These are phyloP conservation scores for Zostera marina DNA, from an alignment of 116 monocot species.

Conservation along the genomic window DNA sequence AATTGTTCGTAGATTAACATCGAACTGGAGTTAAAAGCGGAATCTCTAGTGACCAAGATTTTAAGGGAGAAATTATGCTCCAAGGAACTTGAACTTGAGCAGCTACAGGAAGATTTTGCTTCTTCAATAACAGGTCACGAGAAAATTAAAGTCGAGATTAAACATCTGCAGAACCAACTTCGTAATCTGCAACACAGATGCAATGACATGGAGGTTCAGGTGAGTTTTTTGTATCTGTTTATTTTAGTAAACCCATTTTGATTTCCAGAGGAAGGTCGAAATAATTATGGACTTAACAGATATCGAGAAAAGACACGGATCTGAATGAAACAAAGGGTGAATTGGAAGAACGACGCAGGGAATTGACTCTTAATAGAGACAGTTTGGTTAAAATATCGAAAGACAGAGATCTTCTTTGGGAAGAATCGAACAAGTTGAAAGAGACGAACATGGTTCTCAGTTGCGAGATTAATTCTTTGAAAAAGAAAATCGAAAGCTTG, in stretches of 20 bases:
- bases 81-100: slow-evolving; percentile 60
- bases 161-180: slow-evolving; percentile 45
- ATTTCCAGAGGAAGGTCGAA: too few relatives aligned
- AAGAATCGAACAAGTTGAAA: slow-evolving; percentile 41
- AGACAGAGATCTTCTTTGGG: slow-evolving; percentile 61
- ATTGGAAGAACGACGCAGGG: slow-evolving; percentile 38
- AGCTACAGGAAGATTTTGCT: slow-evolving; percentile 41
- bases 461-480: slow-evolving; percentile 31
- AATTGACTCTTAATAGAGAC: slow-evolving; percentile 28
- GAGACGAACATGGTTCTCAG: slow-evolving; percentile 45
- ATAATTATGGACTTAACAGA: slow-evolving; percentile 33
- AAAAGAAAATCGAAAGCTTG: slow-evolving; percentile 68
- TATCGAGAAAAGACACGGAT: slow-evolving; percentile 44
- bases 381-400: slow-evolving; percentile 33
- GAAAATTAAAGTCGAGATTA: slow-evolving; percentile 35
- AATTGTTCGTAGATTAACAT: slow-evolving; percentile 24
- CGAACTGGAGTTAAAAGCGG: slow-evolving; percentile 63
- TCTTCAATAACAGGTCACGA: slow-evolving; percentile 47
- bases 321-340: slow-evolving; percentile 43
- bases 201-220: slow-evolving; percentile 70
- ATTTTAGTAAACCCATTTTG: background rate
- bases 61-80: slow-evolving; percentile 49
- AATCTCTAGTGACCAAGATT: slow-evolving; percentile 41
- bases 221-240: slow-evolving; percentile 6
- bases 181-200: slow-evolving; percentile 43